Evolutionary conservation across 148 eudicot species (phyloP).

Genomic region (Fagopyrum esculentum): DNA sequence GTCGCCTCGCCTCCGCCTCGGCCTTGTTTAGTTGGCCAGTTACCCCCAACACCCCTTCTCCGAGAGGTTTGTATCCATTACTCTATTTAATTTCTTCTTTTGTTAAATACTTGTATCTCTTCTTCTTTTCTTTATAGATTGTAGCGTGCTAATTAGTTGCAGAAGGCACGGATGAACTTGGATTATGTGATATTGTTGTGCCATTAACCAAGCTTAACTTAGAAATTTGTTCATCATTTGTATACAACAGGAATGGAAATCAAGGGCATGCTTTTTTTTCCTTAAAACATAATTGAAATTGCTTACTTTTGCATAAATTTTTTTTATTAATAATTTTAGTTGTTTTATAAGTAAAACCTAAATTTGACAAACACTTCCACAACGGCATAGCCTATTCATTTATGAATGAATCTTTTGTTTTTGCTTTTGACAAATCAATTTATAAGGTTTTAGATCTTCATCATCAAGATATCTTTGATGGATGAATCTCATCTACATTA

Average conservation of each 20-base stretch:
- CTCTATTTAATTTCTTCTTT: too few relatives aligned
- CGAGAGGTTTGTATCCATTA: too few relatives aligned
- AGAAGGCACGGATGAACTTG: slow-evolving; percentile 2
- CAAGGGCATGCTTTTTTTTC: background rate
- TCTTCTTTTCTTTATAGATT: background rate
- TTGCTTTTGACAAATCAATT: background rate
- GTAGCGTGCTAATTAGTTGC: background rate
- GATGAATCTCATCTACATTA: background rate
- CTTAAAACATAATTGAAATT: background rate
- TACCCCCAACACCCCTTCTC: too few relatives aligned
- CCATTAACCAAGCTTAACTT: background rate
- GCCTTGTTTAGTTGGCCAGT: too few relatives aligned
- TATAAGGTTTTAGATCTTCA: background rate
- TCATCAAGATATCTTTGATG: background rate
- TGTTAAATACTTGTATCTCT: too few relatives aligned
- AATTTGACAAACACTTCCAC: background rate
- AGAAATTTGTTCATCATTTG: background rate
- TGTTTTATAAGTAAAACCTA: background rate
- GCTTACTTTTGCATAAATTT: too few relatives aligned
- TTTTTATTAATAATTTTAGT: too few relatives aligned
- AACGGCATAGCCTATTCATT: background rate
- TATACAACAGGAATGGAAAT: background rate
- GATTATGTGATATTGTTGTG: background rate
- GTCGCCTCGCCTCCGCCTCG: too few relatives aligned
- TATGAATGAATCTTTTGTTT: background rate